Conservation (phyloP, 352 stramenopile species). For the Pythium graminicola region DNA sequence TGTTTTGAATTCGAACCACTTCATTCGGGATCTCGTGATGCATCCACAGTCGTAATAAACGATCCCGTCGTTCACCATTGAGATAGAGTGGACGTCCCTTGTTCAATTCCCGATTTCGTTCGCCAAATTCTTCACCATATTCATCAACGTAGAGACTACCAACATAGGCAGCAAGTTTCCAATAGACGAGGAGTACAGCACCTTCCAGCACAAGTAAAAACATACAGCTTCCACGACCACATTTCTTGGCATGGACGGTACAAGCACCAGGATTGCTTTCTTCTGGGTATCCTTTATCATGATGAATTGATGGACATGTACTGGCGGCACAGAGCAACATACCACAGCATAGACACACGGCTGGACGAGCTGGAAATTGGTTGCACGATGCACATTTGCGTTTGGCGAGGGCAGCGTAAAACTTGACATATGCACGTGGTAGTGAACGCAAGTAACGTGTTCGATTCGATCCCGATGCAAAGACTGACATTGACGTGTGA, state of each 20-base stretch:
- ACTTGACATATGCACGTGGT: slow-evolving; percentile 72
- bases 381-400: slow-evolving; percentile 66
- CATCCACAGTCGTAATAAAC: slow-evolving; percentile 67
- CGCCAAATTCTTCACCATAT: slow-evolving; percentile 84
- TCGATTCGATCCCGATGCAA: slow-evolving; percentile 53
- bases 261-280: slow-evolving; percentile 78
- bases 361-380: slow-evolving; percentile 73
- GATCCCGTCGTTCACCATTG: slow-evolving; percentile 61
- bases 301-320: slow-evolving; percentile 68
- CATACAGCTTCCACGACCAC: slow-evolving; percentile 70
- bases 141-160: slow-evolving; percentile 83
- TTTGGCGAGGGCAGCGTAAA: slow-evolving; percentile 81
- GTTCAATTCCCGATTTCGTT: slow-evolving; percentile 73
- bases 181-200: slow-evolving; percentile 79
- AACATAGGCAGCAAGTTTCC: slow-evolving; percentile 80
- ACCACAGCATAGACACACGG: slow-evolving; percentile 81
- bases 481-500: slow-evolving; percentile 68
- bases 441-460: slow-evolving; percentile 67
- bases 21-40: slow-evolving; percentile 81
- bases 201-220: slow-evolving; percentile 81
- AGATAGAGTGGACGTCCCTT: slow-evolving; percentile 79
- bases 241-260: slow-evolving; percentile 82
- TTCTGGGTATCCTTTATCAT: slow-evolving; percentile 68
- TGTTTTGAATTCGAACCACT: slow-evolving; percentile 86
- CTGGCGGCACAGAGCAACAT: slow-evolving; percentile 74